Conservation (phyloP, 345 rosid genomes). For the Bruguiera gymnorhiza region DNA sequence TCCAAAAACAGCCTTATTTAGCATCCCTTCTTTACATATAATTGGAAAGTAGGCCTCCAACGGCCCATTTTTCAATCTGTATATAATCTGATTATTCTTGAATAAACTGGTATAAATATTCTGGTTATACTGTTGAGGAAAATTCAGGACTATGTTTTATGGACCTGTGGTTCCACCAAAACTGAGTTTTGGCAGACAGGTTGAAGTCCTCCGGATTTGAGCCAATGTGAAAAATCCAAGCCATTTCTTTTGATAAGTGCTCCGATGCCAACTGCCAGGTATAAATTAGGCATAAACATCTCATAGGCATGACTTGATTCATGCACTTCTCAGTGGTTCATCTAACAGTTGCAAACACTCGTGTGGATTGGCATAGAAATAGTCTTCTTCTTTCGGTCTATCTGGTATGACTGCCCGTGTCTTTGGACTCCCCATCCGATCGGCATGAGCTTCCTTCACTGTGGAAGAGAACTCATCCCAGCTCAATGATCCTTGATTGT, state of each 20-base stretch:
- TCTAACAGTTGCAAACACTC: slow-evolving; percentile 83
- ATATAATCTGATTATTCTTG: slow-evolving; percentile 21
- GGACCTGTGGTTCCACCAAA: slow-evolving; percentile 14
- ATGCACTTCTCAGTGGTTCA: slow-evolving; percentile 50
- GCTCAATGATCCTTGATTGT: slow-evolving; percentile 51
- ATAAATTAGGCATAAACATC: slow-evolving; percentile 15
- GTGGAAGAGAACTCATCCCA: slow-evolving; percentile 79
- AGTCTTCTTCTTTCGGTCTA: slow-evolving; percentile 94
- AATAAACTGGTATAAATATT: slow-evolving; percentile 15
- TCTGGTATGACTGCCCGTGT: slow-evolving; percentile 55
- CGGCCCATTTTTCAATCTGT: slow-evolving; percentile 3
- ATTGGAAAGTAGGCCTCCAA: slow-evolving; percentile 3
- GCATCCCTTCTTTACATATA: slow-evolving; percentile 9
- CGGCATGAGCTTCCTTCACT: slow-evolving; percentile 66
- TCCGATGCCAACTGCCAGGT: slow-evolving; percentile 5
- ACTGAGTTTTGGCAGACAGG: slow-evolving; percentile 6
- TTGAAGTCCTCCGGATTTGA: neutral
- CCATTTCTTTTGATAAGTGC: slow-evolving; percentile 16
- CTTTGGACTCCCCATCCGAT: slow-evolving; percentile 74
- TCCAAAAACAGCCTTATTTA: neutral
- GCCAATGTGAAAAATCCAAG: slow-evolving; percentile 4
- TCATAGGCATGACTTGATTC: slow-evolving; percentile 31
- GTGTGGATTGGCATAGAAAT: slow-evolving; percentile 86
- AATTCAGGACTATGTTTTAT: slow-evolving; percentile 14
- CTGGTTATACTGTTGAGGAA: slow-evolving; percentile 13